Base-by-base conservation (phyloP, 2,329 filamentous ascomycete species). In the Apiospora hydei region DNA sequence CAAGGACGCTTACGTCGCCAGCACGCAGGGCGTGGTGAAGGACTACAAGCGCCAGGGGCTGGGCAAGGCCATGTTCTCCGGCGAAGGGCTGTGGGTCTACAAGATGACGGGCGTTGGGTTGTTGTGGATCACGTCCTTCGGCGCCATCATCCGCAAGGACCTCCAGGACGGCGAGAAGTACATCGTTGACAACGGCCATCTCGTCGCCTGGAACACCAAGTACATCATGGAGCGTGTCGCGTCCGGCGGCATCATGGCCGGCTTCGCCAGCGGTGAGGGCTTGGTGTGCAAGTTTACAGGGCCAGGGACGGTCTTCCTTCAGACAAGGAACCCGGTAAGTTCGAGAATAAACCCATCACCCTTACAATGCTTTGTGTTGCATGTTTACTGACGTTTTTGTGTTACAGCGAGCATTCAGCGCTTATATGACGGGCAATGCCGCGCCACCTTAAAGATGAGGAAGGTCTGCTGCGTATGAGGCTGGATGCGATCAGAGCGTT, bases 151-250 rank as follows among this genome's bases (percentile, higher is more conserved):
- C 74, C 89, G 93, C 78, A 98, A 98, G 84, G 95, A 98, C 87
- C 84, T 92, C 41, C 83, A 81, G 64, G 88, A 91, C 16, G 92
- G 92, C 13, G 96, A 98, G 81, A 93, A 92, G 77, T 98, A 98
- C 82, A 94, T 96, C 75, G 91, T 98, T 71, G 94, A 98, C 78
- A 98, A 98, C 77, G 94, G 94, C 3, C 95, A 98, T 77, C 87
- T 98, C 0, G 95, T 98, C 0, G 96, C 96, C 0, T 99, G 96
- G 96, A 98, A 98, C 81, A 95, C 93, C 79, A 94, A 97, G 79
- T 99, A 98, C 78, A 88, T 94, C 5, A 90, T 99, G 74, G 95
- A 98, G 84, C 91, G 96, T 21, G 93, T 97, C 4, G 92, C 96
- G 0, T 96, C 93, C 3, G 96, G 96, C 2, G 96, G 96, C 49